A percentile compares a stretch with the other conserved stretches of the same genome.
These are phyloP conservation scores for Gossypium gossypioides DNA, from an alignment of 441 rosid species.

Conservation along the genomic window DNA sequence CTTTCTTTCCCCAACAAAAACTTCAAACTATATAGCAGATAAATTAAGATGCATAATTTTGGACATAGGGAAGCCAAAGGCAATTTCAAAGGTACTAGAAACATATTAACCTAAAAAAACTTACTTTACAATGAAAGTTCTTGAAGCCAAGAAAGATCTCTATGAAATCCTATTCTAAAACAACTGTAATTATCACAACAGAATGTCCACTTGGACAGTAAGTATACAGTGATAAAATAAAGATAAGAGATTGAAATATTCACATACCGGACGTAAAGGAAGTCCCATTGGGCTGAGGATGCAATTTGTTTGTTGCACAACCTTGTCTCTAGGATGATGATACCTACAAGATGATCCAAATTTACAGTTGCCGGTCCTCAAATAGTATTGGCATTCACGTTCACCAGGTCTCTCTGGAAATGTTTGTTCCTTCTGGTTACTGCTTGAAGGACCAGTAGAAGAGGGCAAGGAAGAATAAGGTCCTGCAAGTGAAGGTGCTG, in stretches of 20 bases:
- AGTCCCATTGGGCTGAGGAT: slow-evolving; percentile 67
- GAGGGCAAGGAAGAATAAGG: slow-evolving; percentile 45
- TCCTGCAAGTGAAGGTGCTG: slow-evolving; percentile 49
- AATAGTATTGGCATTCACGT: slow-evolving; percentile 71
- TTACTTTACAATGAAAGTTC: not conserved
- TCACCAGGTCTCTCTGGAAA: slow-evolving; percentile 89
- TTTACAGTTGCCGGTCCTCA: slow-evolving; percentile 84
- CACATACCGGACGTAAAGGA: slow-evolving; percentile 74
- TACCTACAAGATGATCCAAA: slow-evolving; percentile 75
- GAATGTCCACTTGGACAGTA: not conserved
- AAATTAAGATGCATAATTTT: not conserved
- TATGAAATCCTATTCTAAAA: not conserved
- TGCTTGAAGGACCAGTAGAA: slow-evolving; percentile 37
- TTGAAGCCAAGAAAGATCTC: slow-evolving; percentile 3
- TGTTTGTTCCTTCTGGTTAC: slow-evolving; percentile 46
- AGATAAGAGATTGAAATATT: slow-evolving; percentile 2
- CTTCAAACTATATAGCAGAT: not conserved
- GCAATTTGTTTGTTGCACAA: slow-evolving; percentile 51
- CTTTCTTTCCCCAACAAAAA: not conserved
- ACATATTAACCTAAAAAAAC: not conserved
- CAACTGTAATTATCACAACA: not conserved
- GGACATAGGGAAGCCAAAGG: not conserved
- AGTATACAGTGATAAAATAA: not conserved
- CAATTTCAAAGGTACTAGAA: not conserved
- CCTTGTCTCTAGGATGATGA: slow-evolving; percentile 72